These are phyloP conservation scores for Mortierella sp. DNA, from an alignment of 371 early-diverging fungal species.

Conservation along the genomic window DNA sequence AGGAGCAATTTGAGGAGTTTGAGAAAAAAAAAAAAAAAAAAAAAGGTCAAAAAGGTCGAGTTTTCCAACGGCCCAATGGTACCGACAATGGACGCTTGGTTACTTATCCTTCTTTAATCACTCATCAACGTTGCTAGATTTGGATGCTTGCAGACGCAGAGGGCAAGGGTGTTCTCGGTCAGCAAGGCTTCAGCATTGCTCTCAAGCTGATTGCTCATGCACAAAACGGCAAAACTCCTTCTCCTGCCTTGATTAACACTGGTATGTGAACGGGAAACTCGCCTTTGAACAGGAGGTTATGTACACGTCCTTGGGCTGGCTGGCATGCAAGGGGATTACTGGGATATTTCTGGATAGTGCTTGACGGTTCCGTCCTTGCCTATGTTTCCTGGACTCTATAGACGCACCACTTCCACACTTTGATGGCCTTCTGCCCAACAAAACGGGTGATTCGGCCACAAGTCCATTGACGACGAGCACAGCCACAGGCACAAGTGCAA, in stretches of 20 bases:
- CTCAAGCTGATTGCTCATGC: slow-evolving; percentile 90
- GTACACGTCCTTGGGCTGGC: too few relatives aligned
- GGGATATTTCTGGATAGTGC: too few relatives aligned
- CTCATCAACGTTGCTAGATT: slow-evolving; percentile 59
- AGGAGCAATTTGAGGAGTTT: too few relatives aligned
- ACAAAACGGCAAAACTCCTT: slow-evolving; percentile 76
- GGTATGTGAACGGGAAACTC: slow-evolving; percentile 43
- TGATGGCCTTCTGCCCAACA: not conserved
- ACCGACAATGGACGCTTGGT: too few relatives aligned
- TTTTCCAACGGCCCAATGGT: too few relatives aligned
- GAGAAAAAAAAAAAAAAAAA: too few relatives aligned
- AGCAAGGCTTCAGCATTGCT: slow-evolving; percentile 79
- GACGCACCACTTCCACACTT: not conserved
- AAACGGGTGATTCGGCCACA: too few relatives aligned
- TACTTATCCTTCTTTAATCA: not conserved
- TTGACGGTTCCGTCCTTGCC: not conserved
- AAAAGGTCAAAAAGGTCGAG: too few relatives aligned
- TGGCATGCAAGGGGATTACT: too few relatives aligned
- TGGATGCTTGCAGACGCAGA: slow-evolving; percentile 87
- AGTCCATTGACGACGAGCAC: not conserved
- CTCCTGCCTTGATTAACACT: slow-evolving; percentile 56
- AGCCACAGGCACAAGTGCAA: not conserved
- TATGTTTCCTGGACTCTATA: not conserved
- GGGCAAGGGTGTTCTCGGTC: slow-evolving; percentile 79
- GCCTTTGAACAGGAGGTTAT: too few relatives aligned